Conservation (phyloP, 768 basidiomycete genomes). For the Ramaria sp. region DNA sequence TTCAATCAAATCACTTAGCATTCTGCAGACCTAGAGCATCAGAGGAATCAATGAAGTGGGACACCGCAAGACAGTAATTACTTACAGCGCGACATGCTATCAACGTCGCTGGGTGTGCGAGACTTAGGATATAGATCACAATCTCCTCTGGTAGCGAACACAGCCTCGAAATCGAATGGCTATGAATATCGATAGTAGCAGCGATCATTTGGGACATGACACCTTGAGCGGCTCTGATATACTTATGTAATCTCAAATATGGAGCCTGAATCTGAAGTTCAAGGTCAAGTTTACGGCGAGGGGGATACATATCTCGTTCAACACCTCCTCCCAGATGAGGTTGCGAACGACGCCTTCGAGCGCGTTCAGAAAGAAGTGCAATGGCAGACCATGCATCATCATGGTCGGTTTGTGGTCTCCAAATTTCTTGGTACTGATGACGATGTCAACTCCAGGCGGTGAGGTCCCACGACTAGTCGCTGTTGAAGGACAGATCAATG, state of each 20-base stretch:
- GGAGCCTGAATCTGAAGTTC: background rate
- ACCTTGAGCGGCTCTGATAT: too few species aligned
- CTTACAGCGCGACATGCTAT: background rate
- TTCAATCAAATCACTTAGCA: conserved; percentile 1
- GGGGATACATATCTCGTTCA: conserved; percentile 58
- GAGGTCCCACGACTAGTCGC: conserved; percentile 61
- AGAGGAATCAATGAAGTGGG: background rate
- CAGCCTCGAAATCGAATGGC: background rate
- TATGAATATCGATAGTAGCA: background rate
- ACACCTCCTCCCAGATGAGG: conserved; percentile 44
- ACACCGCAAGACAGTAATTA: background rate
- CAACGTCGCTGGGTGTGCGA: background rate
- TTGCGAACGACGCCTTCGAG: conserved; percentile 49
- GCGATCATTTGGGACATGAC: too few species aligned
- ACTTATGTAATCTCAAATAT: too few species aligned
- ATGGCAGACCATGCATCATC: conserved; percentile 67
- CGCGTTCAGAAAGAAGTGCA: conserved; percentile 50
- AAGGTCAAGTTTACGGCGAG: conserved; percentile 29
- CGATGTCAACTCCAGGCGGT: conserved; percentile 38
- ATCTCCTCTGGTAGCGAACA: conserved; percentile 3
- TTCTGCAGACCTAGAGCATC: conserved; percentile 6
- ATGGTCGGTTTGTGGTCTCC: conserved; percentile 31
- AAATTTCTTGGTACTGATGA: background rate
- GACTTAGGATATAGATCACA: background rate
- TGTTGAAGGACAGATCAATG: conserved; percentile 43